Percentiles rank a stretch among this genome's conserved stretches.
These are phyloP conservation scores for Dendrocalamus latiflorus DNA, from an alignment of 202 grass and related monocot species.

Conservation along the genomic window DNA sequence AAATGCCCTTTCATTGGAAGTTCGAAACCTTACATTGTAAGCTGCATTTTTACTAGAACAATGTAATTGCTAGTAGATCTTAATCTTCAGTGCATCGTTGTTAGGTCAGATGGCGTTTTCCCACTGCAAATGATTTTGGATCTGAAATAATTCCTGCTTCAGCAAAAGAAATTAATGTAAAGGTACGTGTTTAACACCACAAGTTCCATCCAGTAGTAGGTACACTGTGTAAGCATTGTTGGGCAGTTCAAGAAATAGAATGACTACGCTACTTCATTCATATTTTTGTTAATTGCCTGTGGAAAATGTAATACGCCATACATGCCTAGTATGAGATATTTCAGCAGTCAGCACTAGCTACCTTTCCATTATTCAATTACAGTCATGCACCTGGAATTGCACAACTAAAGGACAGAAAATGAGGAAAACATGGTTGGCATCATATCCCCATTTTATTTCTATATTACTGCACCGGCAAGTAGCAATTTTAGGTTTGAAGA, in stretches of 20 bases:
- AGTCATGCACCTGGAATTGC: background rate
- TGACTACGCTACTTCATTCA: background rate
- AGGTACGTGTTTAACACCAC: constrained; percentile 36
- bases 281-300: background rate
- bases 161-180: constrained; percentile 68
- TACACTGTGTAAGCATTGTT: background rate
- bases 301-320: background rate
- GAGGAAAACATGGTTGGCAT: background rate
- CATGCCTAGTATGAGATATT: background rate
- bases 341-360: background rate
- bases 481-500: background rate
- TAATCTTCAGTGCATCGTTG: constrained; percentile 43
- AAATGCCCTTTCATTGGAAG: background rate
- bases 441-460: background rate
- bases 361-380: background rate
- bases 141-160: constrained; percentile 93
- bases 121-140: constrained; percentile 95
- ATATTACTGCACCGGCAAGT: background rate
- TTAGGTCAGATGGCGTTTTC: constrained; percentile 91
- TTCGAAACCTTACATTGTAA: background rate
- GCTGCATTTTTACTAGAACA: background rate
- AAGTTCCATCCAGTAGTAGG: background rate
- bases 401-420: background rate
- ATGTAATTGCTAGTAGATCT: constrained; percentile 16
- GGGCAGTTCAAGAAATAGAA: background rate